Conservation (phyloP, 2,329 filamentous ascomycete species). For the Penicillium thymicola region DNA sequence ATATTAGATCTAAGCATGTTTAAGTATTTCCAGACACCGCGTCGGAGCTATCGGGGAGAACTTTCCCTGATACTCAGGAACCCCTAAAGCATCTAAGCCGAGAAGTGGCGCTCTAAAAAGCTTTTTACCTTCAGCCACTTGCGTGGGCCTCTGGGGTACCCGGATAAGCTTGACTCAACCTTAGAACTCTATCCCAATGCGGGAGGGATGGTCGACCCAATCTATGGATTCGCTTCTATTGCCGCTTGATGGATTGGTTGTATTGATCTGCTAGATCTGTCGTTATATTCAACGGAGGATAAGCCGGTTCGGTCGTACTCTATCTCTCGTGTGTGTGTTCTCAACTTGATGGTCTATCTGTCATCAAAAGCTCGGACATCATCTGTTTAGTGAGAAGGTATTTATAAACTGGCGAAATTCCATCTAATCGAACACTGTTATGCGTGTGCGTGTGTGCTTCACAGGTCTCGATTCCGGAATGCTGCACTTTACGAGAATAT, state of each 20-base stretch:
- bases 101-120: conserved; percentile 14
- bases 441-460: neutral
- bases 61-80: neutral
- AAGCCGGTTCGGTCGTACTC: neutral
- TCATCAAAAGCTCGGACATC: neutral
- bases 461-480: neutral
- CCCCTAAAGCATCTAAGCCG: neutral
- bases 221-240: neutral
- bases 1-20: neutral
- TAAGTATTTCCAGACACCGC: no score
- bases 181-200: neutral
- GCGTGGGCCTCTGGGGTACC: conserved; percentile 8
- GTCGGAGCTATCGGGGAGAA: neutral
- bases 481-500: neutral
- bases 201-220: neutral
- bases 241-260: neutral
- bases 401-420: neutral
- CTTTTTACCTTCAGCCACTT: conserved; percentile 19
- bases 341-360: neutral
- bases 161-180: conserved; percentile 17
- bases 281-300: neutral
- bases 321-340: neutral
- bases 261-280: neutral
- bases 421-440: neutral
- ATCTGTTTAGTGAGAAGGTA: neutral